Evolutionary conservation across 495 filamentous ascomycete species (phyloP), one percentile per base, ranked within the genome.

Genomic region (Hyaloscypha finlandica): DNA sequence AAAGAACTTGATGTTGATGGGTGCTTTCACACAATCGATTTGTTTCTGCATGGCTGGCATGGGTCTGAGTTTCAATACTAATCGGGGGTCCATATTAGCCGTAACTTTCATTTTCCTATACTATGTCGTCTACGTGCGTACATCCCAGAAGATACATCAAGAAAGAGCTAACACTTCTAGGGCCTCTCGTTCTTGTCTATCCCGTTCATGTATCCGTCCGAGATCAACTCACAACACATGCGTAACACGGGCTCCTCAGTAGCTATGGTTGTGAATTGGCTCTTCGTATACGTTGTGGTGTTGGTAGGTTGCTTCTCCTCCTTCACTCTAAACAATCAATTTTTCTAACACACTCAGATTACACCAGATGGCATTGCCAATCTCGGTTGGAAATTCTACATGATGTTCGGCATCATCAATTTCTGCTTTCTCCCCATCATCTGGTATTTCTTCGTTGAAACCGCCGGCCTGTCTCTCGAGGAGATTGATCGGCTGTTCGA

Each of bases 401-500:
- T 58, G 22, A 58, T 58, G 14, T 58, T 58, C 30, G 20, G 22
- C 29, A 29, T 58, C 55, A 30, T 58, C 55, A 58, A 58, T 32
- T 30, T 58, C 19, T 29, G 1, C 14, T 30, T 58, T 3, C 14
- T 42, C 25, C 19, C 33, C 5, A 39, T 22, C 33, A 29, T 39
- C n/a, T 61, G 33, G 30, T 42, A 25, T n/a, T 42, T 45, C 25
- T 61, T 19, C 16, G 14, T 32, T 19, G 55, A 86, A 71, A 86
- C 83, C 0, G 84, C 83, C 59, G 77, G 80, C 58, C 74, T 84
- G 51, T 79, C 80, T 0, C 73, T 86, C 2, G 84, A 86, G 63
- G 81, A 84, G 56, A 85, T 86, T 64, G 83, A 86, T 74, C 54
- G 81, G 19, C 68, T 84, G 29, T 84, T 86, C 71, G 83, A n/a